Evolutionary conservation across 2,329 filamentous ascomycete genomes (phyloP), one percentile per base, ranked within the genome.

Genomic region (Sordariomycetes sp.): DNA sequence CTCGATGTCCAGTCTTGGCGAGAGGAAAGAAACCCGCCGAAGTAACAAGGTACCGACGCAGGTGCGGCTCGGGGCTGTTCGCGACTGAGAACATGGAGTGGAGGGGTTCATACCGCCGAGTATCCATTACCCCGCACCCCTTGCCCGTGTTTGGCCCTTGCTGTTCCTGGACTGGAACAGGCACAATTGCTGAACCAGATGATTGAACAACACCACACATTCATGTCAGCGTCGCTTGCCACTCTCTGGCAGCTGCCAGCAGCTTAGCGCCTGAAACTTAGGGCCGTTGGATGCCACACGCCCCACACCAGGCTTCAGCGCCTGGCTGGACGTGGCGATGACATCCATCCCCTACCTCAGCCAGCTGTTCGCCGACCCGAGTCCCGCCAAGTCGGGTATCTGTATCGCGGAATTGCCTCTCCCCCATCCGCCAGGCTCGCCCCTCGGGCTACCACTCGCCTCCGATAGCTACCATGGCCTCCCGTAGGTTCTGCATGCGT

Each of bases 391-490:
- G 46, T 50, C 46, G 22, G 46, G 14, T 50, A 50, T 50, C 46
- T 50, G 46, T 24, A 50, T 50, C 46, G 8, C 46, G n/a, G 46
- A 50, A 50, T 22, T 50, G 46, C 46, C 46, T 50, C 22, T 11
- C 46, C 12, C 46, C 2, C n/a, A 24, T 20, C 20, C n/a, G 3
- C 20, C 8, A 50, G 22, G 46, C 46, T 50, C 22, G 46, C 46
- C 46, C 46, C 46, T 22, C 12, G 46, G 46, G 46, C 46, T 24
- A n/a, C 20, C 46, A 24, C n/a, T 50, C 46, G 46, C n/a, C 46
- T 24, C 54, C 37, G 46, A 20, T 32, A 50, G 34, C 43, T 32
- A 59, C 28, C 10, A 61, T 62, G 61, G 43, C 61, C 59, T 62
- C 59, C n/a, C 58, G 59, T 62, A 60, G 48, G 59, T 58, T 50